Base-by-base conservation (phyloP, 2,329 filamentous ascomycete genomes). In the Chrysosporium keratinophilum region DNA sequence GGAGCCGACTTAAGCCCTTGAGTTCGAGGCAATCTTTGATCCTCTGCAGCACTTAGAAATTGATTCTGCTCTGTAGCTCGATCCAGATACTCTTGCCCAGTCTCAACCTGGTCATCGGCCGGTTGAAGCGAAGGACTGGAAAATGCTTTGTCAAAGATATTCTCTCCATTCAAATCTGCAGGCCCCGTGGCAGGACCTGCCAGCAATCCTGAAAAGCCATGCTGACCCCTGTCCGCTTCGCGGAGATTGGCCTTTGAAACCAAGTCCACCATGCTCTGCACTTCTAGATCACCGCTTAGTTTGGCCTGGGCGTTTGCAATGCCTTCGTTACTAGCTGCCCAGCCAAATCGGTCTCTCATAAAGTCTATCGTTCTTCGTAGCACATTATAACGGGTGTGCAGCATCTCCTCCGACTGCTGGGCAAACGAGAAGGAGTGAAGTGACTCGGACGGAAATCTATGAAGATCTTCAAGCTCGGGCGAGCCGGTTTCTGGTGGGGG, bases 371-470 rank as follows among this genome's bases (percentile, higher is more conserved):
- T 95, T 56, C 91, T 81, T 71, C 95, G 95, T 64, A 98, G 69
- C 34, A 95, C 85, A 74, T 88, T 95, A 68, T 97, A 90, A 52
- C 93, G 85, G 67, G 82, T 95, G 67, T 95, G 87, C 54, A 97
- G 78, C 58, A 88, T 83, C 58, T 97, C 91, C 65, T 95, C 90
- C 2, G 90, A 91, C 70, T 95, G 90, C 62, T 95, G 88, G 40
- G 93, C 88, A 69, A 98, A 98, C 11, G 91, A 97, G 73, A 98
- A 98, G 1, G 93, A 98, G 70, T 98, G 93, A 45, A 98, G 75
- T 5, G 93, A 98, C 67, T 98, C 93, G 62, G 88, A 88, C 1
- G 93, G 91, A 67, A 98, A 98, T 49, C 90, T 84, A 44, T 84
- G 84, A 44, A 98, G 79, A 66, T 98, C 93, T 74, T 97, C 93